These are phyloP conservation scores for Fusarium veterinarium DNA, from an alignment of 2,329 filamentous ascomycete species.

Conservation along the genomic window DNA sequence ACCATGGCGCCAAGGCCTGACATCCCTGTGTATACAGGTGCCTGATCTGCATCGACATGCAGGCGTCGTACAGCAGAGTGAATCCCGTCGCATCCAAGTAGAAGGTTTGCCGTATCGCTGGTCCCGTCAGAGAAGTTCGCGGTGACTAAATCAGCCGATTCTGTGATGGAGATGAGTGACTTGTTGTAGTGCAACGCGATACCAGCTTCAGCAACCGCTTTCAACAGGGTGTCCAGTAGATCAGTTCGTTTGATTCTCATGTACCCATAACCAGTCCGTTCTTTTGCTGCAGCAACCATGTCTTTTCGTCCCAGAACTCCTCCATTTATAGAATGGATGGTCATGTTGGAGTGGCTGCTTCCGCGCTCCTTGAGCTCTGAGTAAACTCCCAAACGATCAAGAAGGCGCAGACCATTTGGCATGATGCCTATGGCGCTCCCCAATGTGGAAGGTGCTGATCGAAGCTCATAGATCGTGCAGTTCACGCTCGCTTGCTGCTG, in stretches of 20 bases:
- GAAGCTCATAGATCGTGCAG: not conserved
- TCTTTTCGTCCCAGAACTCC: not conserved
- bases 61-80: not conserved
- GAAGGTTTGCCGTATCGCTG: not conserved
- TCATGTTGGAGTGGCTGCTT: not conserved
- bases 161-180: not conserved
- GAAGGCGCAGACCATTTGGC: not conserved
- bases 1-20: not conserved
- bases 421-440: not conserved
- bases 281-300: not conserved
- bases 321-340: not conserved
- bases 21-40: not conserved
- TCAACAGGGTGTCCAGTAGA: not conserved
- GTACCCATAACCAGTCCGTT: not conserved
- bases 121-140: not conserved
- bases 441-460: not conserved
- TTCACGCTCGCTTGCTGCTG: not conserved
- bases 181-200: not conserved
- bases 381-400: slow-evolving; percentile 1
- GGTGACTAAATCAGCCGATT: not conserved
- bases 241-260: slow-evolving; percentile 4
- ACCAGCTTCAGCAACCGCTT: not conserved
- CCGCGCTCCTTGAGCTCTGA: not conserved
- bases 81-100: not conserved
- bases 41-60: not conserved